Conservation (phyloP, 1,284 basidiomycete genomes). For the Papiliotrema laurentii region DNA sequence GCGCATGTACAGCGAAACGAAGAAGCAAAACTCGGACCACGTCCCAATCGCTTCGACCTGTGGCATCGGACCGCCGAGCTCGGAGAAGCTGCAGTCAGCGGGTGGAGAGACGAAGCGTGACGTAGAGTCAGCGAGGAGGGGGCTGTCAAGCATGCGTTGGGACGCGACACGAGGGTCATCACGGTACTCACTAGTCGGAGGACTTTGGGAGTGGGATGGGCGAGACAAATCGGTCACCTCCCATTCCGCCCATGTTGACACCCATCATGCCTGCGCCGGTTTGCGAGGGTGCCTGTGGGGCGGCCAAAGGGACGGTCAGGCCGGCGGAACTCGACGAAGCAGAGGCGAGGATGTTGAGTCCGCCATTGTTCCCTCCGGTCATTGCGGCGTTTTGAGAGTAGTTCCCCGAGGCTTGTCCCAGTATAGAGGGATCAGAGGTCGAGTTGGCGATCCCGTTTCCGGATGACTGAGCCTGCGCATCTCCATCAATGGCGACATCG, state of each 20-base stretch:
- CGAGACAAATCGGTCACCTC: background rate
- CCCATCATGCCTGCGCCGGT: background rate
- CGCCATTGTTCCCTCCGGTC: no score
- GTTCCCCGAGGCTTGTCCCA: no score
- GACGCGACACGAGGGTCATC: no score
- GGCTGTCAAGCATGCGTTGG: background rate
- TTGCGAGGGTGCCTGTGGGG: no score
- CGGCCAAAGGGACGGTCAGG: no score
- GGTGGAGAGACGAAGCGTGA: background rate
- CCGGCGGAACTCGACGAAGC: no score
- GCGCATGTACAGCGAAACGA: conserved; percentile 23
- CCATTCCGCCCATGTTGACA: background rate
- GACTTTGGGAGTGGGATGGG: background rate
- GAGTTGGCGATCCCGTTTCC: background rate
- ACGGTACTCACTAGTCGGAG: background rate
- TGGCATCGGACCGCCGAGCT: background rate
- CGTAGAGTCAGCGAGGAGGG: background rate
- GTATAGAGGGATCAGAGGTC: no score
- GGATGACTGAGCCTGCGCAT: background rate
- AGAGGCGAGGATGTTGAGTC: no score
- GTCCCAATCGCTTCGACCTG: conserved; percentile 21
- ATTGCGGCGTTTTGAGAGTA: no score
- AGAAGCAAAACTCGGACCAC: conserved; percentile 27
- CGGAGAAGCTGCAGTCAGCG: background rate
- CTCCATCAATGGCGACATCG: no score